A percentile compares a stretch with the other conserved stretches of the same genome.
Evolutionary conservation across 2,329 filamentous ascomycete species (phyloP).

Genomic region (Dryadomyces sulphureus): DNA sequence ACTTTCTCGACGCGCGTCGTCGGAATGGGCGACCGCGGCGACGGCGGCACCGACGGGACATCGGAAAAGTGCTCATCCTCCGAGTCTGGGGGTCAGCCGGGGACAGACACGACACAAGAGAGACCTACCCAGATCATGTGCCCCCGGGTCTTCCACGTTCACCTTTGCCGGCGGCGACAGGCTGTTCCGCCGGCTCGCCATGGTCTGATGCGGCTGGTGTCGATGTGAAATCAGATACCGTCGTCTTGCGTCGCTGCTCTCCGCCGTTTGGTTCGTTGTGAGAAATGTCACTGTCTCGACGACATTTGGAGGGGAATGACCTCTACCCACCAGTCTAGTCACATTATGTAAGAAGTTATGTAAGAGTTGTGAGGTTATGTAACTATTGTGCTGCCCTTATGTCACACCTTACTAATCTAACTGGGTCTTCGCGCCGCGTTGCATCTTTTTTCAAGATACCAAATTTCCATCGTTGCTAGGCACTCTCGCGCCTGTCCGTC

Average conservation of each 20-base stretch:
- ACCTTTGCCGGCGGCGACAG: conserved; percentile 25
- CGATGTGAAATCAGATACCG: not conserved
- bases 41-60: conserved; percentile 37
- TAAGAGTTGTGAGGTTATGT: not conserved
- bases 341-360: not conserved
- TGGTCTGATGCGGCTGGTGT: conserved; percentile 3
- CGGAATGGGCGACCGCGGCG: conserved; percentile 36
- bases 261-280: no score
- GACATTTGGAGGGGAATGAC: no score
- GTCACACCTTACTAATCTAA: not conserved
- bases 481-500: not conserved
- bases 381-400: no score
- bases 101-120: not conserved
- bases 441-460: not conserved
- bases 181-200: conserved; percentile 21
- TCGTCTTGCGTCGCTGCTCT: not conserved
- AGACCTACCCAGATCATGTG: conserved; percentile 40
- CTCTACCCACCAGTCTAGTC: not conserved
- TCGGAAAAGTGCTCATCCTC: conserved; percentile 60
- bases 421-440: conserved; percentile 2
- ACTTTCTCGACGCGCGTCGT: conserved; percentile 44
- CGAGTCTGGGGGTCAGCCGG: conserved; percentile 24
- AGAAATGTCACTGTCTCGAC: no score
- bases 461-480: conserved; percentile 1
- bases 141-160: conserved; percentile 38